Evolutionary conservation across 2,329 filamentous ascomycete species (phyloP).

Genomic region (Colletotrichum liriopes): DNA sequence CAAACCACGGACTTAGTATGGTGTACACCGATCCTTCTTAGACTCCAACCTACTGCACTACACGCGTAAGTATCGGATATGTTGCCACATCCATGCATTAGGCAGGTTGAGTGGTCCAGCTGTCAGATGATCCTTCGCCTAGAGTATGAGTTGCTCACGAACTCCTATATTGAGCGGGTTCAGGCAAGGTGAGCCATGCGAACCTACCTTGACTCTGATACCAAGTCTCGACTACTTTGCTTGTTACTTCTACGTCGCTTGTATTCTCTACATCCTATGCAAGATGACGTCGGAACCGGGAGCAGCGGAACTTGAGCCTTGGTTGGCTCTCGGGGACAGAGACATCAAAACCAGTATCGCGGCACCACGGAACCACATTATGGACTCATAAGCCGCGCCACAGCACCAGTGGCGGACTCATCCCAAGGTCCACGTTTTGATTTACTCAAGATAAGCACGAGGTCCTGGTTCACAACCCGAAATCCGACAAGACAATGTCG

Average conservation of each 20-base stretch:
- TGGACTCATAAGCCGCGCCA: slow-evolving; percentile 1
- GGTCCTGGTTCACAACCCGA: not conserved
- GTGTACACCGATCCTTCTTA: not conserved
- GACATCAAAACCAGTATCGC: not conserved
- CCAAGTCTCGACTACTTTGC: not conserved
- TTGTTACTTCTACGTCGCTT: not conserved
- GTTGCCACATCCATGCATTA: not conserved
- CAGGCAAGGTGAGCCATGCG: no score
- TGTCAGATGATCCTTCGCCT: not conserved
- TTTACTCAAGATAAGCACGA: not conserved
- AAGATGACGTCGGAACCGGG: not conserved
- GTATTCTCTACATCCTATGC: not conserved
- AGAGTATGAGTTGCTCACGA: not conserved
- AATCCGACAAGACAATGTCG: not conserved
- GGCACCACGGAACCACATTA: no score
- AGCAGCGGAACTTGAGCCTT: not conserved
- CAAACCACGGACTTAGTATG: not conserved
- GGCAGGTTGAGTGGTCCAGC: not conserved
- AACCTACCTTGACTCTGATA: not conserved
- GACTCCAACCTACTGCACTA: not conserved
- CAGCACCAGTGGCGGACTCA: not conserved
- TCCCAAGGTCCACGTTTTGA: not conserved
- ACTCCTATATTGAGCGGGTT: not conserved
- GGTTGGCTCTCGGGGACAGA: no score
- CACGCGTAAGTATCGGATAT: not conserved